Evolutionary conservation across 148 eudicot genomes (phyloP).

Genomic region (Cornus controversa): DNA sequence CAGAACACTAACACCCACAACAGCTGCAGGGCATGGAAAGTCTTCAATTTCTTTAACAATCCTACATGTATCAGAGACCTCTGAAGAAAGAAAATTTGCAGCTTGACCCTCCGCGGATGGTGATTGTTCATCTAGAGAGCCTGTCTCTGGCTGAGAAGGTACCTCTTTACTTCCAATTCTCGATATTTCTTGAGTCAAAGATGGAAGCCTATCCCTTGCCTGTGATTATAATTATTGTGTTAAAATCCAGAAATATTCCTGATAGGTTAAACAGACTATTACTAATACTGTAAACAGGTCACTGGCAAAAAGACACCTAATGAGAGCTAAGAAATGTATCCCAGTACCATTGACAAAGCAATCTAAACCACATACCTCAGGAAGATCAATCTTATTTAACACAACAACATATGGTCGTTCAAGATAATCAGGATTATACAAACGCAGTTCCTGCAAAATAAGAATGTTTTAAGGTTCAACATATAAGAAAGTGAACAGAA

Average conservation of each 20-base stretch:
- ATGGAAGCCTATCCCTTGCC: constrained; percentile 69
- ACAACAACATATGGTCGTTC: constrained; percentile 92
- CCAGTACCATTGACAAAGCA: background rate
- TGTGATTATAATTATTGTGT: constrained; percentile 21
- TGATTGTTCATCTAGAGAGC: constrained; percentile 26
- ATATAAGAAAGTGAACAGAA: constrained; percentile 1
- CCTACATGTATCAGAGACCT: constrained; percentile 28
- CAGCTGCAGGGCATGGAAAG: constrained; percentile 80
- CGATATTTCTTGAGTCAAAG: constrained; percentile 62
- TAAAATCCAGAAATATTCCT: background rate
- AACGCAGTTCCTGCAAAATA: constrained; percentile 71
- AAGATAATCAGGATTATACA: constrained; percentile 97
- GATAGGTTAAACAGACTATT: background rate
- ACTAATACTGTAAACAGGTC: background rate
- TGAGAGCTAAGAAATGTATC: background rate
- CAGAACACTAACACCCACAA: constrained; percentile 93
- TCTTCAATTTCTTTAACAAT: constrained; percentile 74
- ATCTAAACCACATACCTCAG: constrained; percentile 50
- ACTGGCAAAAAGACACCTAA: background rate
- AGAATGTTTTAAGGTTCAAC: constrained; percentile 5
- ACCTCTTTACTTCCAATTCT: constrained; percentile 53
- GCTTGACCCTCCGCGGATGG: constrained; percentile 25
- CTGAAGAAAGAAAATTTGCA: constrained; percentile 29
- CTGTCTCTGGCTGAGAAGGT: constrained; percentile 18
- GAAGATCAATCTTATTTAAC: constrained; percentile 88